Evolutionary conservation across 768 basidiomycete species (phyloP).

Genomic region (Chiua virens): DNA sequence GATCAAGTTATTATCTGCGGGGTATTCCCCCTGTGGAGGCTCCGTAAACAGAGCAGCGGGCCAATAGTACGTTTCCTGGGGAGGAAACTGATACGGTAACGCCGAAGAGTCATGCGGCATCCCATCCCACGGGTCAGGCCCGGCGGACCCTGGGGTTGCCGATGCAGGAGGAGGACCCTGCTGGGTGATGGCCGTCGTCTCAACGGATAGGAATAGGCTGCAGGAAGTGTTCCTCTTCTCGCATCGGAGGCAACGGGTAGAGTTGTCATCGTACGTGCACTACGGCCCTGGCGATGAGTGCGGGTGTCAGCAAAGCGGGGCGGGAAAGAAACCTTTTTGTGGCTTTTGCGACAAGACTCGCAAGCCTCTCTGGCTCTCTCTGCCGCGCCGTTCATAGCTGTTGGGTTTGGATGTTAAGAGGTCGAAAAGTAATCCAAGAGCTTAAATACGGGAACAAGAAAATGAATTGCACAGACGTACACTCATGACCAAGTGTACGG

Average conservation of each 20-base stretch:
- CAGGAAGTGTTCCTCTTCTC: conserved; percentile 6
- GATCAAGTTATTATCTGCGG: conserved; percentile 1
- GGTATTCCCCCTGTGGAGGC: conserved; percentile 2
- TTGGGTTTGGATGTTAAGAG: neutral
- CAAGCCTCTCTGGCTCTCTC: conserved; percentile 30
- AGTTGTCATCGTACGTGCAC: conserved; percentile 19
- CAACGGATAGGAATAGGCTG: conserved; percentile 15
- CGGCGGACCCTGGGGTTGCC: neutral
- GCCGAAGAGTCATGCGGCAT: conserved; percentile 1
- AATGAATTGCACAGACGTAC: conserved; percentile 11
- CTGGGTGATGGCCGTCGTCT: conserved; percentile 3
- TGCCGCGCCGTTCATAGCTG: conserved; percentile 16
- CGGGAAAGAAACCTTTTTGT: conserved; percentile 21
- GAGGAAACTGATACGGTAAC: neutral
- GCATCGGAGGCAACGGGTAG: conserved; percentile 18
- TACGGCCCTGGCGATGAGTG: conserved; percentile 3
- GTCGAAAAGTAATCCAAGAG: neutral
- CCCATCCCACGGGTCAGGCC: conserved; percentile 3
- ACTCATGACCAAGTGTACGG: conserved; percentile 4
- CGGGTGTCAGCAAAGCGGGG: neutral
- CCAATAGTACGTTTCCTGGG: neutral
- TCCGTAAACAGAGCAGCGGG: neutral
- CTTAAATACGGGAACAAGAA: conserved; percentile 22
- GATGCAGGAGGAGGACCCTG: conserved; percentile 1
- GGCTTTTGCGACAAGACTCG: conserved; percentile 22